phyloP scores from a whole-genome alignment of 768 basidiomycete genomes.

The Lactarius akahatsu region DNA sequence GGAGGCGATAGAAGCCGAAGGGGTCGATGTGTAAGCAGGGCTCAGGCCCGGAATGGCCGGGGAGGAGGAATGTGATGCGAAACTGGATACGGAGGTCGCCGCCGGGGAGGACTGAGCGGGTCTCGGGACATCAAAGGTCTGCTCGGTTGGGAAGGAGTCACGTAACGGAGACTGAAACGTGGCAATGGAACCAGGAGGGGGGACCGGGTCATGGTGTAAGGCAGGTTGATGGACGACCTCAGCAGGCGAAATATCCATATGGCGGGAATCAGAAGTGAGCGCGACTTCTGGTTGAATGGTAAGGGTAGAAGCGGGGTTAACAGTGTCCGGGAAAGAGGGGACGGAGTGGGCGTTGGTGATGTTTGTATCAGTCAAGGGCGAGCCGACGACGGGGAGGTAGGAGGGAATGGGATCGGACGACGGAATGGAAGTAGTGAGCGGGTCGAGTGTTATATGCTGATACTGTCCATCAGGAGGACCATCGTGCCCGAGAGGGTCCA shows the following conservation, averaged over 20 bases:
- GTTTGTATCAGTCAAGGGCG: conserved; percentile 30
- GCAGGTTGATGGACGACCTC: conserved; percentile 19
- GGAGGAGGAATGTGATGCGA: conserved; percentile 37
- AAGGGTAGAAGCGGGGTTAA: conserved; percentile 29
- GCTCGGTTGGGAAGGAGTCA: conserved; percentile 21
- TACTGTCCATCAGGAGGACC: conserved; percentile 21
- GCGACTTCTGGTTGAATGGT: conserved; percentile 30
- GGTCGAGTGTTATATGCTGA: conserved; percentile 14
- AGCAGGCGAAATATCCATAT: conserved; percentile 29
- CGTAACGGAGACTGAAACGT: conserved; percentile 23
- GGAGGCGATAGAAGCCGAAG: conserved; percentile 37
- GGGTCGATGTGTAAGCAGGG: conserved; percentile 33
- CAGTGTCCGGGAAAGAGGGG: conserved; percentile 31
- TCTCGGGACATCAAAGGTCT: conserved; percentile 31
- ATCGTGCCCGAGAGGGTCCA: conserved; percentile 24
- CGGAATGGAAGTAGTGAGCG: conserved; percentile 16
- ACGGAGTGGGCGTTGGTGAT: conserved; percentile 29
- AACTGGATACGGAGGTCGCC: conserved; percentile 36
- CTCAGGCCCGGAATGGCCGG: conserved; percentile 37
- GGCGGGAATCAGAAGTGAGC: conserved; percentile 32
- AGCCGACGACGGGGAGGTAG: conserved; percentile 26
- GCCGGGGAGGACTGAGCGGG: conserved; percentile 37
- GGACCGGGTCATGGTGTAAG: conserved; percentile 19
- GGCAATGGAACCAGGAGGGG: conserved; percentile 19
- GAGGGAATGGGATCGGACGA: conserved; percentile 21